Percentiles rank a stretch among this genome's conserved stretches.
Evolutionary conservation across 208 protist species (phyloP).

Genomic region (Naegleria lovaniensis): DNA sequence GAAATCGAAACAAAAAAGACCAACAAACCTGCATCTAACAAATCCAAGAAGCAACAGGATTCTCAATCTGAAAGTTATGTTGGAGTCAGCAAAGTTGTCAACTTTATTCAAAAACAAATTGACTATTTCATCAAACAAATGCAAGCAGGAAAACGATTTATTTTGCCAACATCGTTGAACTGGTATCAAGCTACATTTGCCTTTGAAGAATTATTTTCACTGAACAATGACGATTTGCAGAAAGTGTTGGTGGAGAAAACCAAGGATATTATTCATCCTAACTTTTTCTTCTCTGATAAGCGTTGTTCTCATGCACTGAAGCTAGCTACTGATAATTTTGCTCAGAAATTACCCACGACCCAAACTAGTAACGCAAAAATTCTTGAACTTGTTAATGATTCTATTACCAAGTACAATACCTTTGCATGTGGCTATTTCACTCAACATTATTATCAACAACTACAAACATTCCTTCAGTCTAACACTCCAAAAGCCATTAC

Average conservation of each 20-base stretch:
- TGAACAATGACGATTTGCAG: not conserved
- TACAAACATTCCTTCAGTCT: not conserved
- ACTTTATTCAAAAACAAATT: not conserved
- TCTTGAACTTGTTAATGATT: not conserved
- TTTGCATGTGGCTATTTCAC: not conserved
- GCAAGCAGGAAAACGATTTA: not conserved
- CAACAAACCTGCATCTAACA: not conserved
- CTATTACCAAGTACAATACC: not conserved
- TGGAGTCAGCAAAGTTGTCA: not conserved
- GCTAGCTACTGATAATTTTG: not conserved
- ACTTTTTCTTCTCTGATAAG: conserved; percentile 12
- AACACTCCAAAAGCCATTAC: not conserved
- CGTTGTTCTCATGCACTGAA: conserved; percentile 4
- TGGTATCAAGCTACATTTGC: conserved; percentile 25
- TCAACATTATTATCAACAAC: not conserved
- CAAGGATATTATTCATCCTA: not conserved
- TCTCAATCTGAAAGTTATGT: not conserved
- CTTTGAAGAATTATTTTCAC: not conserved
- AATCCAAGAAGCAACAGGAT: not conserved
- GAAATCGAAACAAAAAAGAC: not conserved
- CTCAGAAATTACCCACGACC: not conserved
- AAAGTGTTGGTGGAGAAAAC: not conserved
- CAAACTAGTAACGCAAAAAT: not conserved
- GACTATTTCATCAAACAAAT: conserved; percentile 22
- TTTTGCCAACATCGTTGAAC: not conserved